Evolutionary conservation across 2,329 filamentous ascomycete species (phyloP), one percentile per base, ranked within the genome.

Genomic region (Neonectria sp.): DNA sequence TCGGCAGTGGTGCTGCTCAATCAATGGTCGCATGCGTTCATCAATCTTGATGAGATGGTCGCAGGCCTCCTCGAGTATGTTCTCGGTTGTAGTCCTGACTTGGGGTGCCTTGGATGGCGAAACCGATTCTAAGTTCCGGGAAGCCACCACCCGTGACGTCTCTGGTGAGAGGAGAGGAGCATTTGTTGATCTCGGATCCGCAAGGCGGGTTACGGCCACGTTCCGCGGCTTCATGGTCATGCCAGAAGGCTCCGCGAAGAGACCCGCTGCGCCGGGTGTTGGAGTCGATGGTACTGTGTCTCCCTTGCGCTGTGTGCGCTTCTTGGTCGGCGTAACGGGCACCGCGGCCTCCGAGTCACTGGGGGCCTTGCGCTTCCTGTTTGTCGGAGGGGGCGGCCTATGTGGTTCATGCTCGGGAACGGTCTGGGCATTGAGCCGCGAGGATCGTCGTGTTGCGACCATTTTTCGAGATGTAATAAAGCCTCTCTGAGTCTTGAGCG

Each of bases 31-130:
- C 77, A 98, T 88, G 40, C 91, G 91, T 11, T 90, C 84, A 73
- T 98, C 95, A 6, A 93, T 87, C 17, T 84, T 85, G 72, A 95
- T 86, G 7, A 98, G 84, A 80, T 97, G 92, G 9, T 88, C 88
- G 70, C 91, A 89, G 4, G 94, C 95, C 75, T 94, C 88, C 48
- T 93, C 86, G 3, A 98, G 86, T 17, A 98, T 81, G 57, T 88
- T 93, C 21, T 88, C 88, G 6, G 91, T 93, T n/a, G 92, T 93
- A 2, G 87, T 86, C 17, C 60, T 73, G 6, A 43, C 60, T 9
- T 69, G 68, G 4, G 71, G 71, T 70, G 64, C 76, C 75, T 82
- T 88, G 71, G 81, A 85, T 74, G 80, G 87, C 71, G 80, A 89
- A 73, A 76, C 82, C 40, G 70, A 82, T 78, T 79, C 79, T 76